Base-by-base conservation (phyloP, 148 eudicot genomes). In the Simmondsia chinensis region DNA sequence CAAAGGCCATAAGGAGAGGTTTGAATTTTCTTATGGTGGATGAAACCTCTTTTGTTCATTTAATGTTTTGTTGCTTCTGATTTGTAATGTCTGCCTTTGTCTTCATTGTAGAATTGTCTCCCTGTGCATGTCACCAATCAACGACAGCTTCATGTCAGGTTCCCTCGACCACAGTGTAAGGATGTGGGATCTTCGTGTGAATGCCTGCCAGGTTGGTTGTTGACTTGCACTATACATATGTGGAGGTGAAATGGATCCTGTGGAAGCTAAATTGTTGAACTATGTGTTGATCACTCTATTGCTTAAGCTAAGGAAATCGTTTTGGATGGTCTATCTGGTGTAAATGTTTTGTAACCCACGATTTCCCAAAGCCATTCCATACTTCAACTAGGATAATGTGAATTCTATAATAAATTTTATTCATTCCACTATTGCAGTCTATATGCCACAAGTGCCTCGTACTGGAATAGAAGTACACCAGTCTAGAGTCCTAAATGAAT, bases 131-230 rank as follows among this genome's bases (percentile, higher is more conserved):
- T 91, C 95, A 51, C 97, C 99, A 31, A 69, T 82, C 45, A 82
- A 91, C 52, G 99, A 91, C 63, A 75, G 95, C 75, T 91, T 91
- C 65, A 85, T 91, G 99, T 85, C 95, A 46, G 99, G 86, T 45
- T 91, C 99, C 32, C 68, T 91, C 59, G 99, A 91, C 65, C 99
- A 91, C 22, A 82, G 69, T 59, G 94, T 91, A 49, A 76, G 99
- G 33, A 91, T 91, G 53, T 91, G 99, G 99, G 99, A 91, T 71
- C 79, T 91, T 50, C 86, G 99, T 38, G 99, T 91, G 15, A 91
- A 91, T 72, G 81, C 89, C 45, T 91, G 99, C 69, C 99, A 91
- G 99, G 99, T 91, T 62, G 48, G 77, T 58, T 55, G 52, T 19
- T 30, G 26, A 18, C 32, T 39, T 40, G 41, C 47, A 7, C 27